phyloP scores from a whole-genome alignment of 805 yeast species.

The Wickerhamiella sergipiensis region DNA sequence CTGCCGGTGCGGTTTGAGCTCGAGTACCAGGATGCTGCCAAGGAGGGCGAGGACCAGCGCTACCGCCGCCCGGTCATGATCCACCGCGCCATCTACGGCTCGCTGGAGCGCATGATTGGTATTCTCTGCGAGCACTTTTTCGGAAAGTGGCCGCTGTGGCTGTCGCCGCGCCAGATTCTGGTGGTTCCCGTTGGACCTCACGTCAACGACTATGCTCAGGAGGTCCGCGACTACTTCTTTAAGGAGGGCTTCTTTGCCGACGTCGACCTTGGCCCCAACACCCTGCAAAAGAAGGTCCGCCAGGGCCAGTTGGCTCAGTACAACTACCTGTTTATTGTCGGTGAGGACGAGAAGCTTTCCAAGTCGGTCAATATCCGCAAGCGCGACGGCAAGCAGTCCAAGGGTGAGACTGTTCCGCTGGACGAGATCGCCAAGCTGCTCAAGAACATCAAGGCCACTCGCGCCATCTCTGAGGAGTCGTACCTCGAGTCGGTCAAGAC shows the following conservation, averaged over 20 bases:
- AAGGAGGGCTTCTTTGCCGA: slow-evolving; percentile 79
- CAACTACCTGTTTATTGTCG: slow-evolving; percentile 93
- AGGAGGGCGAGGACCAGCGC: slow-evolving; percentile 29
- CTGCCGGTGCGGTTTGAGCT: slow-evolving; percentile 87
- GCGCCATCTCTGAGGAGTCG: slow-evolving; percentile 33
- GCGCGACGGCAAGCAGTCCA: slow-evolving; percentile 92
- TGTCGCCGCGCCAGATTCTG: slow-evolving; percentile 95
- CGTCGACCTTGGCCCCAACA: slow-evolving; percentile 86
- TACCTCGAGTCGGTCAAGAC: background rate
- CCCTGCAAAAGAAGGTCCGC: slow-evolving; percentile 96
- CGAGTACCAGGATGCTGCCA: slow-evolving; percentile 48
- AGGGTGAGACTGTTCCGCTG: slow-evolving; percentile 62
- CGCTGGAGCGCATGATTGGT: slow-evolving; percentile 98
- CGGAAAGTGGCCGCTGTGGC: slow-evolving; percentile 99
- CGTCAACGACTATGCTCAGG: slow-evolving; percentile 79
- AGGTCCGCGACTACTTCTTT: slow-evolving; percentile 50
- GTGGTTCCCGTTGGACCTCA: slow-evolving; percentile 96
- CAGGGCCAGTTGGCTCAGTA: slow-evolving; percentile 88
- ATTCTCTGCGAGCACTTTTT: slow-evolving; percentile 95
- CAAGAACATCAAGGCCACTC: slow-evolving; percentile 50
- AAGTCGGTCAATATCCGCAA: slow-evolving; percentile 86
- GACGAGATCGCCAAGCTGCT: slow-evolving; percentile 62
- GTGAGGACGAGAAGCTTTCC: slow-evolving; percentile 78
- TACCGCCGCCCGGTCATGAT: slow-evolving; percentile 93
- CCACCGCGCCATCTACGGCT: slow-evolving; percentile 96